Evolutionary conservation across 2,329 filamentous ascomycete species (phyloP), one percentile per base, ranked within the genome.

Genomic region (Camillea tinctor): DNA sequence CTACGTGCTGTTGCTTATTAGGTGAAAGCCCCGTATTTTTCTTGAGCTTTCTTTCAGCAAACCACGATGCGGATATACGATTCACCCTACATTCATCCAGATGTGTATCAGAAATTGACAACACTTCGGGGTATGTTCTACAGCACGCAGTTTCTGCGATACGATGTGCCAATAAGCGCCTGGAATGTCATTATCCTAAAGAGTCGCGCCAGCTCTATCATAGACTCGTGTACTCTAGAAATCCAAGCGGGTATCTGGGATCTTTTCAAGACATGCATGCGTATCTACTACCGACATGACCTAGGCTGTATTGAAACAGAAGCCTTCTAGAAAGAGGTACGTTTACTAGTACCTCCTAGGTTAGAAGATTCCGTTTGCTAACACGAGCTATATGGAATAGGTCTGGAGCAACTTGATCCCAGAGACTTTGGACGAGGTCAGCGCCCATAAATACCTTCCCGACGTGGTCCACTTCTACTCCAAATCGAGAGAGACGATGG

Each of bases 171-270:
- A 7, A 22, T 26, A 2, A 52, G 23, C 21, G 56, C 56, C 23
- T 61, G 36, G 56, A 61, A 24, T 21, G 56, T 24, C 40, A 24
- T 61, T 55, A 56, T 61, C 24, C 53, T 61, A n/a, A 56, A 56
- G 53, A 24, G n/a, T n/a, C 49, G 44, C 19, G 8, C 22, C 9
- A 36, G 21, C 11, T 55, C 26, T 2, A 26, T 58, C 19, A 13
- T 50, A 4, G 21, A 58, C n/a, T 55, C 59, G 15, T 50, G n/a
- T 13, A 21, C 22, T 26, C 5, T 40, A 15, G 50, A 58, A 4
- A 52, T 61, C 2, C 53, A 58, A 40, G 20, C 2, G 36, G 36
- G 36, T 7, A 17, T 44, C 13, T 13, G 3, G 36, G 36, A 44
- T 11, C 17, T 44, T 2, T 44, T 44, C 36, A 1, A n/a, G 36